A percentile compares a stretch with the other conserved stretches of the same genome.
These are phyloP conservation scores for Coemansia aciculifera DNA, from an alignment of 192 early-diverging fungal genomes.

Conservation along the genomic window DNA sequence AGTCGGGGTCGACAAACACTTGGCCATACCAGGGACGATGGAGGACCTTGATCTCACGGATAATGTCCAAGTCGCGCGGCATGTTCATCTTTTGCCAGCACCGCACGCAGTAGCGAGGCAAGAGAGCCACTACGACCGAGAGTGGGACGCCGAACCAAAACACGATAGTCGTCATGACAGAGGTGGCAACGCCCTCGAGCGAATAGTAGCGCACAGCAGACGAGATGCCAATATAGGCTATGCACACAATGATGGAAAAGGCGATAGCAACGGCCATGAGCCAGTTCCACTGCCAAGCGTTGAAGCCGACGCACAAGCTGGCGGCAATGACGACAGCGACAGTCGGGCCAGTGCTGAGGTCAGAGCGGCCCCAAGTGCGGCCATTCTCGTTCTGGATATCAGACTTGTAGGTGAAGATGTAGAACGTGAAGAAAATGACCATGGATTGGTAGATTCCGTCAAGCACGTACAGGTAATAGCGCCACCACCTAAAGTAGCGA, in stretches of 20 bases:
- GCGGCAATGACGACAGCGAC: constrained; percentile 69
- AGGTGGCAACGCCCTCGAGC: constrained; percentile 68
- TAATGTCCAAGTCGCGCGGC: constrained; percentile 68
- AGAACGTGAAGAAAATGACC: constrained; percentile 69
- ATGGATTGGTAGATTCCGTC: constrained; percentile 93
- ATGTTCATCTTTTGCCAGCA: constrained; percentile 67
- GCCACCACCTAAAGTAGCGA: constrained; percentile 75
- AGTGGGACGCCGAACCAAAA: constrained; percentile 80
- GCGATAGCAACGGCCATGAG: constrained; percentile 65
- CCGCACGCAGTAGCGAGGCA: constrained; percentile 68
- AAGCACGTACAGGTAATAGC: constrained; percentile 84
- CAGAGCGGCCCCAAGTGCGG: constrained; percentile 57
- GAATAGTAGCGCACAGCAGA: constrained; percentile 58
- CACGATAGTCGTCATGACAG: constrained; percentile 61
- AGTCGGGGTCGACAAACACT: constrained; percentile 50
- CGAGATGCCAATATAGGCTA: constrained; percentile 70
- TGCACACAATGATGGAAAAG: constrained; percentile 66
- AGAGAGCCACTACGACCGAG: constrained; percentile 65
- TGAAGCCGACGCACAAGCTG: constrained; percentile 77
- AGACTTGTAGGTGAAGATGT: constrained; percentile 60
- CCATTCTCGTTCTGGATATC: constrained; percentile 59
- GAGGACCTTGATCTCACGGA: constrained; percentile 59
- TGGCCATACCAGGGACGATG: constrained; percentile 57
- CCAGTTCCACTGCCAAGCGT: constrained; percentile 74
- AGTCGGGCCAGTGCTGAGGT: constrained; percentile 80